Conservation (phyloP, 78 protist species). For the slime mould (Dictyostelium discoideum) region DNA sequence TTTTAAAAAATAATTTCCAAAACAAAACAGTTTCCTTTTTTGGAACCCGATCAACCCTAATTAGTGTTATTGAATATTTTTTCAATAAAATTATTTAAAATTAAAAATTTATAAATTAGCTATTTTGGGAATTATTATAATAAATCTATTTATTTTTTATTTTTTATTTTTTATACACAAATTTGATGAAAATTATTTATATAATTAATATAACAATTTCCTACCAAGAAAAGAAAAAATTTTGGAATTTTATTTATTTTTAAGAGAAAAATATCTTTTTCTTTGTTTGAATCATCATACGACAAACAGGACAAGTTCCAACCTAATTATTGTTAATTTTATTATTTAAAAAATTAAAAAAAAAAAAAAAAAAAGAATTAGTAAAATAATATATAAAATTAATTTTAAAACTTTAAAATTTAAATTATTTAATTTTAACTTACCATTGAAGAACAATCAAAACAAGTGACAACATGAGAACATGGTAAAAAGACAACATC, state of each 20-base stretch:
- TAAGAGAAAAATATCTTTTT: background rate
- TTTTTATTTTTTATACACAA: background rate
- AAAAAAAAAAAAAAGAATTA: no score
- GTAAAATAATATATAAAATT: background rate
- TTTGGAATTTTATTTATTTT: background rate
- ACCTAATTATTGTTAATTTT: background rate
- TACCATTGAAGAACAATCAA: background rate
- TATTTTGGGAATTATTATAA: background rate
- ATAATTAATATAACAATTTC: background rate
- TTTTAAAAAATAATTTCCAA: no score
- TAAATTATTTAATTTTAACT: background rate
- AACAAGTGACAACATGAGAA: background rate
- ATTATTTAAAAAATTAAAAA: no score
- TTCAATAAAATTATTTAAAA: no score
- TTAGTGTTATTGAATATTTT: no score
- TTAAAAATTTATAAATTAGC: background rate
- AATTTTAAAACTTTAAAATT: no score
- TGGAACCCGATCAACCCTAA: background rate
- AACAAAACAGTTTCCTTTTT: background rate
- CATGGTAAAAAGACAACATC: conserved; percentile 1
- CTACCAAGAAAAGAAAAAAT: background rate
- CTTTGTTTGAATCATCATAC: background rate
- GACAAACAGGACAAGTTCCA: background rate
- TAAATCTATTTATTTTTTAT: background rate
- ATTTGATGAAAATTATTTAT: background rate